Base-by-base conservation (phyloP, 1,284 basidiomycete genomes). In the Schizophyllum amplum region DNA sequence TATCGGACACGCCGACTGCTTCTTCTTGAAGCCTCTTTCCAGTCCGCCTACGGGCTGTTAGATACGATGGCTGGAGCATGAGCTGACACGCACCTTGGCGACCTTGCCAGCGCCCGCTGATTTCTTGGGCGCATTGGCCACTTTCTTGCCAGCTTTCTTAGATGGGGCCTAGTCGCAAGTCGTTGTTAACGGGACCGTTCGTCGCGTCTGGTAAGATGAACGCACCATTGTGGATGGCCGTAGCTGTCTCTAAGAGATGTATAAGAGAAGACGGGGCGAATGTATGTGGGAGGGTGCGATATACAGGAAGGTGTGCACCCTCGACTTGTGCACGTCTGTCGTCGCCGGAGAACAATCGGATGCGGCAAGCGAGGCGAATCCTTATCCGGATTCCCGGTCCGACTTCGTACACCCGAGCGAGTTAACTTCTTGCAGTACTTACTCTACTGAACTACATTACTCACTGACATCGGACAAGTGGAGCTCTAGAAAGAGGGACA, bases 1-100 rank as follows among this genome's bases (percentile, higher is more conserved):
- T 99, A 76, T 99, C 97, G 55, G 93, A 88, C 57, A 99, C 96
- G 59, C 97, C 97, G 57, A 95, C 92, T 90, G 86, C 75, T 96
- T 95, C 84, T 96, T 97, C 85, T 93, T 94, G 80, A 97, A 96
- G 17, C 93, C 92, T 68, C 94, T 70, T 94, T 94, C 94, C 94
- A 98, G 70, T 97, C 94, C 56, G 94, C 94, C 93, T 97, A 57
- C 27, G 24, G 26, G 20, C 47, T 51, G 53, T 48, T 51, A 48
- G 42, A 22, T n/a, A 53, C 20, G 27, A 24, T 9, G 33, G 17
- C 13, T 13, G 7, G 2, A 15, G 22, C 24, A 53, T 24, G 26
- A 55, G 13, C 61, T 49, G 27, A 20, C 46, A 55, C 68, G 58
- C 63, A 89, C 88, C 80, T 92, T 92, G 25, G 84, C 87, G 26